Evolutionary conservation across 2,329 filamentous ascomycete species (phyloP).

Genomic region (Pseudocercospora crystallina): DNA sequence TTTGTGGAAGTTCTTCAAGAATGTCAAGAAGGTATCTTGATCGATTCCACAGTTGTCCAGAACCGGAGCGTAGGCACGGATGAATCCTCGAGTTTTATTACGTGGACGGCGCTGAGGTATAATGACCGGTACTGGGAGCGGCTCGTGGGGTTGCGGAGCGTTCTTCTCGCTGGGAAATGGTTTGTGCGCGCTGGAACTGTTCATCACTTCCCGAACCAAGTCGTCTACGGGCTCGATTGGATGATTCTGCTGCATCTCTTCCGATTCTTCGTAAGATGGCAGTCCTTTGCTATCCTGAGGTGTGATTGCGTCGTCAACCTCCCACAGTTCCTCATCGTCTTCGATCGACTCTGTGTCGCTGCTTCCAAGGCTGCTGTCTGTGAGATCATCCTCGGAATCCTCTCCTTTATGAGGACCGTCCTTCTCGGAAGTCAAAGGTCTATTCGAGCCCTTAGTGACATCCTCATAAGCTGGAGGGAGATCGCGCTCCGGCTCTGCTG

Average conservation of each 20-base stretch:
- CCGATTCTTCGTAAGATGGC: slow-evolving; percentile 32
- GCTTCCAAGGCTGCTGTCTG: slow-evolving; percentile 7
- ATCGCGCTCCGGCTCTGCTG: slow-evolving; percentile 6
- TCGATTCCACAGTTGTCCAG: slow-evolving; percentile 50
- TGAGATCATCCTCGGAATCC: neutral
- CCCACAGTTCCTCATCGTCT: slow-evolving; percentile 34
- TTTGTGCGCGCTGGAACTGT: neutral
- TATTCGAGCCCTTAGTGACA: neutral
- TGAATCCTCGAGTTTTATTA: slow-evolving; percentile 50
- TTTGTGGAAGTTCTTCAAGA: slow-evolving; percentile 50
- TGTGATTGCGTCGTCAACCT: slow-evolving; percentile 32
- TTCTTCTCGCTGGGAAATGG: neutral
- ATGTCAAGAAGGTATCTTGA: slow-evolving; percentile 50
- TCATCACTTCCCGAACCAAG: slow-evolving; percentile 28
- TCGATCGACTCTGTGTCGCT: slow-evolving; percentile 20
- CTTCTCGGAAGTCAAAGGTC: neutral
- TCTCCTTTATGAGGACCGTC: neutral
- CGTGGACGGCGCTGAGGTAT: slow-evolving; percentile 54
- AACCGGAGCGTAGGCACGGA: slow-evolving; percentile 54
- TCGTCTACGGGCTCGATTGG: slow-evolving; percentile 18
- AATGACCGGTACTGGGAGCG: slow-evolving; percentile 49
- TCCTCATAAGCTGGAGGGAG: slow-evolving; percentile 13
- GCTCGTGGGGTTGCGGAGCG: neutral
- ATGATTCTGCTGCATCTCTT: slow-evolving; percentile 8
- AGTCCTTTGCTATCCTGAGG: slow-evolving; percentile 18